A percentile compares a stretch with the other conserved stretches of the same genome.
Conservation (phyloP, 441 rosid genomes). For the Capsella rubella region DNA sequence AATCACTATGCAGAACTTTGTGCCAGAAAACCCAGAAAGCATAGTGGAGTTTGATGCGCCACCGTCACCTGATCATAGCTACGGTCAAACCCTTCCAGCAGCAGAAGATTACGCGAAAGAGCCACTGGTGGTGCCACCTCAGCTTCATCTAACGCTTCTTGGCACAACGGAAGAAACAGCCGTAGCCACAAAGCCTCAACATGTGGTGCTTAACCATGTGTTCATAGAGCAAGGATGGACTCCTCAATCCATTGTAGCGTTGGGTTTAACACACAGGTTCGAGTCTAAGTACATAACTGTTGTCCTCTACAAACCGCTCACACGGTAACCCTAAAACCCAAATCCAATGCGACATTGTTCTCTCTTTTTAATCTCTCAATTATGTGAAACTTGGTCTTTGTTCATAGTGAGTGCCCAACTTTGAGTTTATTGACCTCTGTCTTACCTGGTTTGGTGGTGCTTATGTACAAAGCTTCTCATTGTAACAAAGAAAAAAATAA, state of each 20-base stretch:
- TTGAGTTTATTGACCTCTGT: constrained; percentile 25
- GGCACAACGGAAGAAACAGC: constrained; percentile 56
- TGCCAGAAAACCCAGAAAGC: constrained; percentile 83
- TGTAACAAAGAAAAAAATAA: constrained; percentile 24
- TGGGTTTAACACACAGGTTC: constrained; percentile 88
- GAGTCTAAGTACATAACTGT: constrained; percentile 90
- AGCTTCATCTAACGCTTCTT: constrained; percentile 72
- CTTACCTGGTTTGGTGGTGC: constrained; percentile 34
- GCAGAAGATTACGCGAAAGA: constrained; percentile 86
- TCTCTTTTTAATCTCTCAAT: neutral
- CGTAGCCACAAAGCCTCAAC: constrained; percentile 63
- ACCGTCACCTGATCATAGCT: constrained; percentile 77
- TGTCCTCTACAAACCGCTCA: constrained; percentile 80
- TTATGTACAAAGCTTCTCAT: constrained; percentile 36
- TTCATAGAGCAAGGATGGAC: constrained; percentile 84
- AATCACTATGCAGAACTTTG: constrained; percentile 59
- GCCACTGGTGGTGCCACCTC: constrained; percentile 72
- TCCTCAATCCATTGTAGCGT: constrained; percentile 74
- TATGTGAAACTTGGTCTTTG: constrained; percentile 34
- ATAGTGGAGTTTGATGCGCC: constrained; percentile 82
- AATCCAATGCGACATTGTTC: constrained; percentile 29
- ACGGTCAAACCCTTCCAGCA: constrained; percentile 61
- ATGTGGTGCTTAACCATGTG: constrained; percentile 87
- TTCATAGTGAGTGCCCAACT: constrained; percentile 35
- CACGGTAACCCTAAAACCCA: constrained; percentile 43